phyloP scores from a whole-genome alignment of 257 asterid species.

The Cruciata laevipes region DNA sequence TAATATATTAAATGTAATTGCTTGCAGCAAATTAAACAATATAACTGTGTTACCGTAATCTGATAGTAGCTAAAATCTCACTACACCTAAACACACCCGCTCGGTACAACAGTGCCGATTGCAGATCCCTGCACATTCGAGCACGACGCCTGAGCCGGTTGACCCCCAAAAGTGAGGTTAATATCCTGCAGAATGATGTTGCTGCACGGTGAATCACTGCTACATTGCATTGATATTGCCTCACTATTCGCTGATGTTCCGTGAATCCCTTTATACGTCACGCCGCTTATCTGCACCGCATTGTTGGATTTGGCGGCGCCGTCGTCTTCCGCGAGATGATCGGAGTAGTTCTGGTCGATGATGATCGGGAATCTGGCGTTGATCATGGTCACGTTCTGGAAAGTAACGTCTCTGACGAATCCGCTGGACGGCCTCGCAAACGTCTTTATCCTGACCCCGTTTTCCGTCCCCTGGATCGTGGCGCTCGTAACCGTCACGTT shows the following conservation, averaged over 20 bases:
- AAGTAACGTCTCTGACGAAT: background rate
- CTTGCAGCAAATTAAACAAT: no score
- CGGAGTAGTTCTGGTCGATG: background rate
- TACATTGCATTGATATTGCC: background rate
- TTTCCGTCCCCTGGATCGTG: background rate
- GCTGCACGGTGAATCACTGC: background rate
- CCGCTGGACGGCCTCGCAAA: background rate
- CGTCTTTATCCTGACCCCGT: slow-evolving; percentile 4
- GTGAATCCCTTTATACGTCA: background rate
- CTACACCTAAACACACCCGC: background rate
- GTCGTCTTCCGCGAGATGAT: background rate
- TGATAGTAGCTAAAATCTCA: no score
- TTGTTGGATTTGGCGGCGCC: no score
- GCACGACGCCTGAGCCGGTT: slow-evolving; percentile 3
- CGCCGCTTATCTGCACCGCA: background rate
- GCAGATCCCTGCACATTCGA: background rate
- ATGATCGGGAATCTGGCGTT: background rate
- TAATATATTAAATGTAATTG: no score
- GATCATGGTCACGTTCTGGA: background rate
- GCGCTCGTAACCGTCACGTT: background rate
- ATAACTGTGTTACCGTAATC: no score
- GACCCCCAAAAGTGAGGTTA: background rate
- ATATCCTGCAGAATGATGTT: background rate
- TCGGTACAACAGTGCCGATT: background rate
- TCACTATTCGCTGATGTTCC: background rate